Percentiles rank a stretch among this genome's conserved stretches.
Evolutionary conservation across 2,329 filamentous ascomycete genomes (phyloP).

Genomic region (Cephalotrichum gorgonifer): DNA sequence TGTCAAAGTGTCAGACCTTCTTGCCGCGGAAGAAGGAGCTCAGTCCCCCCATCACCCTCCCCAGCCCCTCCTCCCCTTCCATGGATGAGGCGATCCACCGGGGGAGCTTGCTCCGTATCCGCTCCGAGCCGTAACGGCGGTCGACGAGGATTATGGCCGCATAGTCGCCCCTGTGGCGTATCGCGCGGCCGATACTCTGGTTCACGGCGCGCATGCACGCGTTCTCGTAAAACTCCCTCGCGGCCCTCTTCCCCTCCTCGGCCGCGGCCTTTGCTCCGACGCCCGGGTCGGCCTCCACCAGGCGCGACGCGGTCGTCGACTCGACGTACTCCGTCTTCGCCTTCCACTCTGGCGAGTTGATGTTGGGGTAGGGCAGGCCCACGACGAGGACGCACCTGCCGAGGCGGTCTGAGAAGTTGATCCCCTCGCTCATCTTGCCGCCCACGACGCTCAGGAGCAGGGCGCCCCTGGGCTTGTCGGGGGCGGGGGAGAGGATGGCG

Average conservation of each 20-base stretch:
- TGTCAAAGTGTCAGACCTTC: not conserved
- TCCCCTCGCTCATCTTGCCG: slow-evolving; percentile 91
- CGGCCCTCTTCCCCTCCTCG: slow-evolving; percentile 47
- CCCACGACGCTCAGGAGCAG: slow-evolving; percentile 85
- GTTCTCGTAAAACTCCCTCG: slow-evolving; percentile 83
- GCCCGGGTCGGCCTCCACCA: slow-evolving; percentile 15
- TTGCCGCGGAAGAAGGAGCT: slow-evolving; percentile 2
- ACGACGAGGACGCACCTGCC: slow-evolving; percentile 87
- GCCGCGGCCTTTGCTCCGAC: not conserved
- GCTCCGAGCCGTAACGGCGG: slow-evolving; percentile 60
- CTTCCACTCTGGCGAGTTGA: slow-evolving; percentile 83
- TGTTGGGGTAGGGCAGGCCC: slow-evolving; percentile 86
- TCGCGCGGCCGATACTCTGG: slow-evolving; percentile 88
- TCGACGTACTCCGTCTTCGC: slow-evolving; percentile 85
- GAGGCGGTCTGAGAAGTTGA: slow-evolving; percentile 90
- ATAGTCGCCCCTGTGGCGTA: slow-evolving; percentile 80
- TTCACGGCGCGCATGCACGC: slow-evolving; percentile 95
- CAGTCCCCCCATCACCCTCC: slow-evolving; percentile 1
- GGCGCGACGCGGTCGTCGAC: slow-evolving; percentile 33
- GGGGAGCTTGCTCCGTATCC: slow-evolving; percentile 72
- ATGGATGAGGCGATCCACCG: slow-evolving; percentile 57
- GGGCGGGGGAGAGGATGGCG: slow-evolving; percentile 40
- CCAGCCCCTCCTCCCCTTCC: not conserved
- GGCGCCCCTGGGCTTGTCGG: slow-evolving; percentile 45
- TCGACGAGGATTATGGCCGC: slow-evolving; percentile 84